Conservation (phyloP, 805 yeast species). For the Starmerella scarabaei region DNA sequence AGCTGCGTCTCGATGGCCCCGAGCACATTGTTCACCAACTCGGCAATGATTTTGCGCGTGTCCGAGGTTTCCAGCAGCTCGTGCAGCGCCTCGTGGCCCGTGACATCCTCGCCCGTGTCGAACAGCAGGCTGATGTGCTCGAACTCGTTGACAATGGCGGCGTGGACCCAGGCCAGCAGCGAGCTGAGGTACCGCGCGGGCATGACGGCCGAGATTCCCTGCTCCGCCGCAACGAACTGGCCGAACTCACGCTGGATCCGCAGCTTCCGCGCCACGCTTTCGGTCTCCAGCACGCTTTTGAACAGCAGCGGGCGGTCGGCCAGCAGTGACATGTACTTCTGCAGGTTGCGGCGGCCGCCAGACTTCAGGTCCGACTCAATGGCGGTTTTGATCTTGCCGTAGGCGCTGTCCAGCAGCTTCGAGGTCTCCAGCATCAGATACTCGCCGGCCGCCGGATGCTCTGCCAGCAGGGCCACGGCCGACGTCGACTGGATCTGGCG, state of each 20-base stretch:
- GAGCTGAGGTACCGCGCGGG: slow-evolving; percentile 77
- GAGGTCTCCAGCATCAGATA: slow-evolving; percentile 25
- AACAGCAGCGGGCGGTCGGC: slow-evolving; percentile 33
- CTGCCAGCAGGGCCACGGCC: slow-evolving; percentile 47
- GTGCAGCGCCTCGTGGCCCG: slow-evolving; percentile 8
- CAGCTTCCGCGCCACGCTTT: slow-evolving; percentile 60
- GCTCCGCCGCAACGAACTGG: slow-evolving; percentile 26
- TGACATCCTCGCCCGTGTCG: slow-evolving; percentile 22
- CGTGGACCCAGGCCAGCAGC: slow-evolving; percentile 74
- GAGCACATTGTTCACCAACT: slow-evolving; percentile 35
- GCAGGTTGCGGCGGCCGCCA: slow-evolving; percentile 4
- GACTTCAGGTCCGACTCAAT: slow-evolving; percentile 25
- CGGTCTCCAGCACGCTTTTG: slow-evolving; percentile 44
- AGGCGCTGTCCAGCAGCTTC: slow-evolving; percentile 39
- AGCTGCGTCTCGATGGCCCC: slow-evolving; percentile 46
- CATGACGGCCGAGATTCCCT: slow-evolving; percentile 41
- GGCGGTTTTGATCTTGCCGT: slow-evolving; percentile 39
- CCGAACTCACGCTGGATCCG: slow-evolving; percentile 54
- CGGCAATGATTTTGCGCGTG: slow-evolving; percentile 14
- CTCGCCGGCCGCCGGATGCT: slow-evolving; percentile 37
- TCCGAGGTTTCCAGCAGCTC: slow-evolving; percentile 13
- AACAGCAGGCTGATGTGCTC: slow-evolving; percentile 61
- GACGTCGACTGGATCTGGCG: slow-evolving; percentile 54
- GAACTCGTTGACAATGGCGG: slow-evolving; percentile 72
- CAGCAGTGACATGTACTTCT: slow-evolving; percentile 20